A percentile compares a stretch with the other conserved stretches of the same genome.
phyloP scores from a whole-genome alignment of 78 protist species.

The Mastigamoeba balamuthi region DNA sequence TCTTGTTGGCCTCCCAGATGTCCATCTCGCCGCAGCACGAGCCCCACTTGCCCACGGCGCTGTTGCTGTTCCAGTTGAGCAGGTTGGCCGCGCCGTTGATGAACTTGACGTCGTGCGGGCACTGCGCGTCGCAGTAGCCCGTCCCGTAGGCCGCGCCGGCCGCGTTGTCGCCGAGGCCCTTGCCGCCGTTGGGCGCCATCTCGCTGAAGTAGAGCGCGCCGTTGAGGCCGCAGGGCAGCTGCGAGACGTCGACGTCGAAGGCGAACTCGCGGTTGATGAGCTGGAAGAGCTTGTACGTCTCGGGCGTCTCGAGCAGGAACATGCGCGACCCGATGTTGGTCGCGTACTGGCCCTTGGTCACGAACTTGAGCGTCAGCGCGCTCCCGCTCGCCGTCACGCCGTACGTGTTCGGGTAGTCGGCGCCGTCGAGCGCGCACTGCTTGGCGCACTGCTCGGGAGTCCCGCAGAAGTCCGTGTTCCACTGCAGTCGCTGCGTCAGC shows the following conservation, averaged over 20 bases:
- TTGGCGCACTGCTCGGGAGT: too few species aligned
- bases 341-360: too few species aligned
- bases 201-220: conserved; percentile 60
- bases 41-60: conserved; percentile 30
- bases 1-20: conserved; percentile 57
- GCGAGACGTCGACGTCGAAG: conserved; percentile 57
- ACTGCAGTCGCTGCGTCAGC: too few species aligned
- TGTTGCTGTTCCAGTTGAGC: conserved; percentile 12
- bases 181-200: conserved; percentile 58
- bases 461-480: too few species aligned
- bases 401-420: neutral
- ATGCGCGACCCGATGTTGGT: conserved; percentile 55
- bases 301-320: conserved; percentile 21
- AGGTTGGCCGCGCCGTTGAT: conserved; percentile 24
- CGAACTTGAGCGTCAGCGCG: neutral
- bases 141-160: conserved; percentile 64
- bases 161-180: conserved; percentile 2
- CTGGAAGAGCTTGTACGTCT: conserved; percentile 37
- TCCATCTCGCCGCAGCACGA: conserved; percentile 66
- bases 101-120: conserved; percentile 61
- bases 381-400: neutral
- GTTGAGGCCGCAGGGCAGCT: conserved; percentile 51
- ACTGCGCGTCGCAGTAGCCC: conserved; percentile 72
- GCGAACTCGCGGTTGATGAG: conserved; percentile 37
- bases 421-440: neutral